These are phyloP conservation scores for Coix lacrymajobi DNA, from an alignment of 176 grass and related monocot species.

Conservation along the genomic window DNA sequence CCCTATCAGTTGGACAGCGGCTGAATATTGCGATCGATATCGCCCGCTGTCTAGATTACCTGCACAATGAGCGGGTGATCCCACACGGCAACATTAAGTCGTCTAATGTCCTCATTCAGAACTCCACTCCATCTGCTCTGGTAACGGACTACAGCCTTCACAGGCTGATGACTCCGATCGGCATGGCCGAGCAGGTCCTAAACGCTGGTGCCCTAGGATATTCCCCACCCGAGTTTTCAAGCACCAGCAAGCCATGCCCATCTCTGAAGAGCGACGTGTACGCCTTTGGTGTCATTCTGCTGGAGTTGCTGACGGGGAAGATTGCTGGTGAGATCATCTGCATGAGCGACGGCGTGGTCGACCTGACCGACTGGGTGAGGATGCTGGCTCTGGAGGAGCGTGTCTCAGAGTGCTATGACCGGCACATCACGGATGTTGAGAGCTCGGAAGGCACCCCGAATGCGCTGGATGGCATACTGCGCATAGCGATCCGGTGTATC, in stretches of 20 bases:
- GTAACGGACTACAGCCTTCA: conserved; percentile 76
- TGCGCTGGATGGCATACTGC: conserved; percentile 60
- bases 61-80: conserved; percentile 77
- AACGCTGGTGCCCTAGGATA: conserved; percentile 79
- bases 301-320: conserved; percentile 80
- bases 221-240: conserved; percentile 77
- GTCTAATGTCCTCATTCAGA: conserved; percentile 69
- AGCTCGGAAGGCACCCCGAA: conserved; percentile 20
- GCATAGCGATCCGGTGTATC: conserved; percentile 69
- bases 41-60: conserved; percentile 64
- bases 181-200: conserved; percentile 72
- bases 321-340: conserved; percentile 78
- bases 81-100: conserved; percentile 91
- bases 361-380: conserved; percentile 93
- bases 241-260: conserved; percentile 80
- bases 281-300: conserved; percentile 76
- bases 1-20: conserved; percentile 51
- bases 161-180: conserved; percentile 63
- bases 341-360: conserved; percentile 55
- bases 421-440: conserved; percentile 23
- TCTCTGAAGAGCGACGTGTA: conserved; percentile 92
- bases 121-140: conserved; percentile 32
- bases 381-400: conserved; percentile 58
- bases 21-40: conserved; percentile 51
- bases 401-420: conserved; percentile 67